These are phyloP conservation scores for Termitomyces sp. DNA, from an alignment of 768 basidiomycete species.

Conservation along the genomic window DNA sequence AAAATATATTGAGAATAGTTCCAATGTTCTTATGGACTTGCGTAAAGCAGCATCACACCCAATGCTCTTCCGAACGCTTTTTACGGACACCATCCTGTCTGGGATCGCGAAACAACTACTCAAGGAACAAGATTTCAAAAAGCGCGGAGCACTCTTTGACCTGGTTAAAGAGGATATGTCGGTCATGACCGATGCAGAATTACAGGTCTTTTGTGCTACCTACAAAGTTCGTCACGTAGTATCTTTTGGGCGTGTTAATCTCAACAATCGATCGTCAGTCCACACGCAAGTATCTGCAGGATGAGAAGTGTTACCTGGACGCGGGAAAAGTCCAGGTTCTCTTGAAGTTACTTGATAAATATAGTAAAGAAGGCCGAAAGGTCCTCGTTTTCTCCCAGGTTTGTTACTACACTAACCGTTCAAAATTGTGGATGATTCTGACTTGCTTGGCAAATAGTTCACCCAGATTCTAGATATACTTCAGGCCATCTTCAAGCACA, in stretches of 20 bases:
- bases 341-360: constrained; percentile 65
- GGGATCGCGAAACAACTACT: constrained; percentile 79
- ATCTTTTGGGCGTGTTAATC: not conserved
- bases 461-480: constrained; percentile 95
- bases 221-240: constrained; percentile 67
- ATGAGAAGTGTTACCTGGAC: constrained; percentile 73
- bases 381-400: constrained; percentile 95
- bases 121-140: constrained; percentile 91
- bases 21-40: constrained; percentile 96
- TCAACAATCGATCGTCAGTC: constrained; percentile 39
- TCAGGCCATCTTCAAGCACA: constrained; percentile 72
- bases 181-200: constrained; percentile 96
- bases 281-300: constrained; percentile 70
- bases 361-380: constrained; percentile 68
- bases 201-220: constrained; percentile 79
- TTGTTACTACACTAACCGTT: constrained; percentile 14
- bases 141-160: constrained; percentile 73
- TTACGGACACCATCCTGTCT: constrained; percentile 72
- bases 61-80: constrained; percentile 88
- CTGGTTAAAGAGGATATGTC: constrained; percentile 97
- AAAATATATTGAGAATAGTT: constrained; percentile 73
- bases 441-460: constrained; percentile 51
- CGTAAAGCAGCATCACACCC: constrained; percentile 96
- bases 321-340: constrained; percentile 86
- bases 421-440: not conserved